Percentiles rank a stretch among this genome's conserved stretches.
phyloP scores from a whole-genome alignment of 768 basidiomycete species.

The Amanita rubescens region DNA sequence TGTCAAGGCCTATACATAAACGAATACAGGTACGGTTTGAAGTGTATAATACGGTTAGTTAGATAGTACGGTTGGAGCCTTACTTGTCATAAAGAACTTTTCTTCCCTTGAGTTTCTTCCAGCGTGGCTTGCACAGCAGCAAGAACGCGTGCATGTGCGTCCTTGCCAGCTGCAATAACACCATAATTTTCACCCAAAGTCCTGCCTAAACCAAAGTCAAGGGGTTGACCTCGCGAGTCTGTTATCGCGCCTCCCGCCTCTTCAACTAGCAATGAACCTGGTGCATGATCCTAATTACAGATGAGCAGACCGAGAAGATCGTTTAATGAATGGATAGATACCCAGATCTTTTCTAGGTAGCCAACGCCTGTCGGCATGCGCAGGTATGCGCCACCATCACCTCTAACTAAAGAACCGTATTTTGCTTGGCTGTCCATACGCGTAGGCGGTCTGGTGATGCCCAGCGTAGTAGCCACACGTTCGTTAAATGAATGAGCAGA shows the following conservation, averaged over 20 bases:
- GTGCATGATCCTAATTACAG: slow-evolving; percentile 74
- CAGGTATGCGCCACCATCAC: slow-evolving; percentile 79
- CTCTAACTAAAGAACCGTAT: slow-evolving; percentile 79
- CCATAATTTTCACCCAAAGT: slow-evolving; percentile 85
- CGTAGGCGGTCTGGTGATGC: slow-evolving; percentile 55
- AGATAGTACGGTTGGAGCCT: no score
- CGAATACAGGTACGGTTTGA: no score
- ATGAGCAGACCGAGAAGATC: neutral
- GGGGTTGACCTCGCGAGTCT: slow-evolving; percentile 68
- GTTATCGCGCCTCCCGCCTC: slow-evolving; percentile 90
- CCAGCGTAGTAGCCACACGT: slow-evolving; percentile 58
- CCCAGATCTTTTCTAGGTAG: slow-evolving; percentile 97
- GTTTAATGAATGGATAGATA: slow-evolving; percentile 22
- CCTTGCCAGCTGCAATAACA: slow-evolving; percentile 74
- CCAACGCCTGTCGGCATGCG: slow-evolving; percentile 72
- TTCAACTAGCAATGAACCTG: slow-evolving; percentile 74
- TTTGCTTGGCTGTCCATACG: slow-evolving; percentile 98
- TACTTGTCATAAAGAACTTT: slow-evolving; percentile 13
- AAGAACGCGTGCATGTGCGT: slow-evolving; percentile 60
- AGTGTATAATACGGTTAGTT: no score
- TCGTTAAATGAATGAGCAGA: slow-evolving; percentile 84
- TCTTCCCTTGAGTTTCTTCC: slow-evolving; percentile 26
- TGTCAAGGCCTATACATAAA: no score
- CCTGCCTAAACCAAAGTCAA: slow-evolving; percentile 84
- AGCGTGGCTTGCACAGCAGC: slow-evolving; percentile 63